These are phyloP conservation scores for Sclerotinia sclerotiorum DNA, from an alignment of 2,329 filamentous ascomycete genomes.

Conservation along the genomic window DNA sequence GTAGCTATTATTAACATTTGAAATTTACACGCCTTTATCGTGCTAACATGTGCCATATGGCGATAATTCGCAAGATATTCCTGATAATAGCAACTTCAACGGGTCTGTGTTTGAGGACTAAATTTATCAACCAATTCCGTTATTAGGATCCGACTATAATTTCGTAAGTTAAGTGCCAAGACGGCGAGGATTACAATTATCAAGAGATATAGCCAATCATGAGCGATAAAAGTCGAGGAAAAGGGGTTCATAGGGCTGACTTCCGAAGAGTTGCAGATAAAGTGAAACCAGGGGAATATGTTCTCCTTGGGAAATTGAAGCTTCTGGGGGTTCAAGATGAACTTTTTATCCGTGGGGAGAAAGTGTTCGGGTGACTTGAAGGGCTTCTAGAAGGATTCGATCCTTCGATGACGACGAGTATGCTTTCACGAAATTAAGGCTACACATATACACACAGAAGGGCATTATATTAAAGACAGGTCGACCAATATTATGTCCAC, in stretches of 20 bases:
- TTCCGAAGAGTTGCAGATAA: slow-evolving; percentile 20
- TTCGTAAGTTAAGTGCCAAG: not conserved
- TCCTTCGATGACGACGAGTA: not conserved
- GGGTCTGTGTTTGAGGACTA: slow-evolving; percentile 13
- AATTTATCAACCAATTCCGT: slow-evolving; percentile 15
- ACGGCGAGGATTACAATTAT: slow-evolving; percentile 5
- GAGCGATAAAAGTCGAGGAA: not conserved
- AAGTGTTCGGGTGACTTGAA: not conserved
- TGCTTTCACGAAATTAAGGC: not conserved
- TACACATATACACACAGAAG: not conserved
- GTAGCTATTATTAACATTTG: not conserved
- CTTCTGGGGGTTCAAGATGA: not conserved
- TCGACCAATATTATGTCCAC: not conserved
- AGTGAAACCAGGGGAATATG: slow-evolving; percentile 11
- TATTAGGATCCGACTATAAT: not conserved
- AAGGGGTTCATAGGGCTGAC: slow-evolving; percentile 23
- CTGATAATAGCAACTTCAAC: slow-evolving; percentile 17
- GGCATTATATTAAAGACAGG: not conserved
- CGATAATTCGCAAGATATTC: slow-evolving; percentile 6
- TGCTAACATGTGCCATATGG: not conserved
- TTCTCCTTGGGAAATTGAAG: slow-evolving; percentile 2
- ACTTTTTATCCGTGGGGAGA: not conserved
- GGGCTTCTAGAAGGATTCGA: slow-evolving; percentile 18
- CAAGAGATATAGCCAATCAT: not conserved
- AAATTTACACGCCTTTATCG: not conserved